Evolutionary conservation across 2,329 filamentous ascomycete species (phyloP).

Genomic region (Balansia obtecta): DNA sequence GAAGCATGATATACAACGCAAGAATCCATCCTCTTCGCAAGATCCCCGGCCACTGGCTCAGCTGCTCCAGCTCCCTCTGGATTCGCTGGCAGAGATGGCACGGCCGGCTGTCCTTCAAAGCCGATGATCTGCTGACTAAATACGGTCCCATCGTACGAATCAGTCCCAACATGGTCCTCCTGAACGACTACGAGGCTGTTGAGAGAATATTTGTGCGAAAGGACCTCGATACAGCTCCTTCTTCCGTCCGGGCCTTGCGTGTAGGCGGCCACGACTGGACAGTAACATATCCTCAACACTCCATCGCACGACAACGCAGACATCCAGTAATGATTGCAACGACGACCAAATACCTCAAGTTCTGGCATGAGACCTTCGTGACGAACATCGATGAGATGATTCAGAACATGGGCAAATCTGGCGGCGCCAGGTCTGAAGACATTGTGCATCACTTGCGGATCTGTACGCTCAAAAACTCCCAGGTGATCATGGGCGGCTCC

Average conservation of each 20-base stretch:
- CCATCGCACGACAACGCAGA: conserved; percentile 8
- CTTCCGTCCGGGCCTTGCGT: conserved; percentile 10
- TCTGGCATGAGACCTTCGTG: conserved; percentile 9
- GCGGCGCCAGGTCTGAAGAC: conserved; percentile 8
- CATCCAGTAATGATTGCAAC: conserved; percentile 11
- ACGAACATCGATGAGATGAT: conserved; percentile 7
- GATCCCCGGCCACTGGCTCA: conserved; percentile 12
- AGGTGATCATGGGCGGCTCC: conserved; percentile 9
- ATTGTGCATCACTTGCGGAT: conserved; percentile 10
- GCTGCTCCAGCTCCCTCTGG: conserved; percentile 10
- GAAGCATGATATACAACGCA: too few relatives aligned
- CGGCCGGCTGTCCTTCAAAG: conserved; percentile 10
- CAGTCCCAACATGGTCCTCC: conserved; percentile 14
- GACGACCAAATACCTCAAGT: conserved; percentile 8
- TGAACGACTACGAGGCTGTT: conserved; percentile 12
- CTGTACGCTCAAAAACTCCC: conserved; percentile 8
- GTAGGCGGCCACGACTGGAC: conserved; percentile 12
- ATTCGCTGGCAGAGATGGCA: conserved; percentile 14
- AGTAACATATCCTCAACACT: conserved; percentile 9
- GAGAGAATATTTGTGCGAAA: conserved; percentile 6
- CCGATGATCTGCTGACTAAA: conserved; percentile 7
- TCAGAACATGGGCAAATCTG: conserved; percentile 5
- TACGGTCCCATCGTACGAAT: conserved; percentile 14
- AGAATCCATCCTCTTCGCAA: conserved; percentile 9
- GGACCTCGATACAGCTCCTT: conserved; percentile 10